Evolutionary conservation across 2,329 filamentous ascomycete species (phyloP).

Genomic region (Coniella vitis): DNA sequence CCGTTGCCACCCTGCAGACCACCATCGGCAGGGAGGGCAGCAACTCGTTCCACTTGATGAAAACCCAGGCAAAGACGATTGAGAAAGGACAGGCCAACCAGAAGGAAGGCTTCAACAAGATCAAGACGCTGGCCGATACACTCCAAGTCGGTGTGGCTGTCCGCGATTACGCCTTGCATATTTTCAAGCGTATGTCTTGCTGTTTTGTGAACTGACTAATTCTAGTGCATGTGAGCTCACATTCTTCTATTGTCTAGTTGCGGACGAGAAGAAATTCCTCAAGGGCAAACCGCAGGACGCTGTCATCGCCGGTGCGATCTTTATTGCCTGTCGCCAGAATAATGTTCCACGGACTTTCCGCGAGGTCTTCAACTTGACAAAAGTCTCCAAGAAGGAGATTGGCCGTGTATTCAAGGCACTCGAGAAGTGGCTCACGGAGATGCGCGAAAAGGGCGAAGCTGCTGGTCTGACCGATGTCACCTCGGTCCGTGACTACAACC

Average conservation of each 20-base stretch:
- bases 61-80: conserved; percentile 60
- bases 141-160: conserved; percentile 76
- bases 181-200: conserved; percentile 61
- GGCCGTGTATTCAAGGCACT: conserved; percentile 90
- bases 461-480: conserved; percentile 41
- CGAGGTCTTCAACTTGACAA: conserved; percentile 89
- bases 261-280: conserved; percentile 87
- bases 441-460: conserved; percentile 56
- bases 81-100: conserved; percentile 37
- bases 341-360: conserved; percentile 83
- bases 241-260: conserved; percentile 33
- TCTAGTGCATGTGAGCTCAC: background rate
- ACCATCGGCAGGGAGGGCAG: conserved; percentile 76
- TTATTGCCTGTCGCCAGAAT: conserved; percentile 91
- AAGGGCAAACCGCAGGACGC: conserved; percentile 93
- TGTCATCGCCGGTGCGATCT: conserved; percentile 93
- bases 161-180: conserved; percentile 84
- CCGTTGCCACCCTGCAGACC: conserved; percentile 63
- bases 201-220: background rate
- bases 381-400: conserved; percentile 95
- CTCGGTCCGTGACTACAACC: conserved; percentile 63
- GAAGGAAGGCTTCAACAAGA: conserved; percentile 75
- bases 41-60: conserved; percentile 66
- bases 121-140: conserved; percentile 78
- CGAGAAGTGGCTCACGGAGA: conserved; percentile 77